Evolutionary conservation across 768 basidiomycete genomes (phyloP), one percentile per base, ranked within the genome.

Genomic region (Tubosaeta brunneosetosa): DNA sequence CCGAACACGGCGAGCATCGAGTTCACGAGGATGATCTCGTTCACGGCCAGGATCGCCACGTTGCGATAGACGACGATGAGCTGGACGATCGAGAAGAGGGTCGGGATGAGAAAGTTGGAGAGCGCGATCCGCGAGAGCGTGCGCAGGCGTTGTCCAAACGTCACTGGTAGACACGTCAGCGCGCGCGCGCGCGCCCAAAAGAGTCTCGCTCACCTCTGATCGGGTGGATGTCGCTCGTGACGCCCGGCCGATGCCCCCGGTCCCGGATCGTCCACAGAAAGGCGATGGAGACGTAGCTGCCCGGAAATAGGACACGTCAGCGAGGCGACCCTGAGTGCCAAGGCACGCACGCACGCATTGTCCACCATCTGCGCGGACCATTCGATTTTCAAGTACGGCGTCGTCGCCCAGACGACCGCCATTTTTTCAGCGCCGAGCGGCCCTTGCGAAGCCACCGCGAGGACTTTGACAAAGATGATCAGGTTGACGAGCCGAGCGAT

Each of bases 21-120:
- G 55, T 71, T 71, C 14, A 60, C 60, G 29, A 67, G 59, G 1
- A 67, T 37, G 51, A 70, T 58, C 3, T 63, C 54, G 55, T 69
- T 66, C 33, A 70, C 53, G 22, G 54, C 8, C 27, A 60, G 3
- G 0, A 59, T 37, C 46, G 63, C 51, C 36, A 68, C 57, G 47
- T 37, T 51, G 42, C 57, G 58, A 42, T 68, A 71, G 14, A 71
- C 62, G 51, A 69, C 58, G 19, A 66, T 44, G 41, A 66, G 57
- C 47, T 67, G 69, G 1, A 48, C 61, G 37, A 72, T 54, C 25
- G 65, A 70, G 51, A 70, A 66, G 17, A 69, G 44, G 1, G 66
- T 55, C 0, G 69, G 70, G 31, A 71, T 49, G n/a, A 65, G 33
- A 46, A 70, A 71, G 49, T 71, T 70, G 6, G 68, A 64, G 40